These are phyloP conservation scores for Wickerhamomyces tratensis DNA, from an alignment of 805 yeast genomes.

Conservation along the genomic window DNA sequence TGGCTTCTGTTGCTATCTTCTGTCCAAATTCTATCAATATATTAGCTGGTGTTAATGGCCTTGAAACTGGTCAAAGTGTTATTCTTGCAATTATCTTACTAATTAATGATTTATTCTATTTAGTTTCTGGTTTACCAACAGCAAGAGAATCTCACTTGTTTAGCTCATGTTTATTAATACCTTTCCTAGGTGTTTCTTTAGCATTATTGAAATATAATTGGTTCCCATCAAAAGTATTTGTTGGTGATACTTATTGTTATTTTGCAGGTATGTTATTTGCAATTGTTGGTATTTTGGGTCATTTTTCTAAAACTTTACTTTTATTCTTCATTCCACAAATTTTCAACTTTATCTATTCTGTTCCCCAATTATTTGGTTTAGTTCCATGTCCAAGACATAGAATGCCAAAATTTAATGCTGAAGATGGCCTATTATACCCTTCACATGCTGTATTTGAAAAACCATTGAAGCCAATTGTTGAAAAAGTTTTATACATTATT, in stretches of 20 bases:
- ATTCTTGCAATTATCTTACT: slow-evolving; percentile 65
- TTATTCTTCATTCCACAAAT: slow-evolving; percentile 87
- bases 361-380: slow-evolving; percentile 82
- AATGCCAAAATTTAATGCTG: slow-evolving; percentile 63
- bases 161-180: slow-evolving; percentile 70
- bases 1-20: slow-evolving; percentile 87
- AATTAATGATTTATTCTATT: slow-evolving; percentile 67
- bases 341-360: slow-evolving; percentile 77
- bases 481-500: slow-evolving; percentile 33
- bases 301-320: slow-evolving; percentile 87
- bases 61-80: slow-evolving; percentile 92
- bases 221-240: slow-evolving; percentile 90
- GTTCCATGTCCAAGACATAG: slow-evolving; percentile 96
- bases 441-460: slow-evolving; percentile 40
- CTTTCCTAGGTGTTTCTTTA: slow-evolving; percentile 76
- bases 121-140: slow-evolving; percentile 36
- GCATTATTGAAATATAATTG: slow-evolving; percentile 74
- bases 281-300: slow-evolving; percentile 91
- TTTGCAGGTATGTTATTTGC: slow-evolving; percentile 99
- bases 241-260: slow-evolving; percentile 97
- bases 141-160: slow-evolving; percentile 78
- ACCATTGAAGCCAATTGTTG: slow-evolving; percentile 23
- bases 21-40: slow-evolving; percentile 96
- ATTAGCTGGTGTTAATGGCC: slow-evolving; percentile 91
- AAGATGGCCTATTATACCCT: slow-evolving; percentile 69